phyloP scores from a whole-genome alignment of 2,329 filamentous ascomycete genomes.

The Sarocladium brachiariae region DNA sequence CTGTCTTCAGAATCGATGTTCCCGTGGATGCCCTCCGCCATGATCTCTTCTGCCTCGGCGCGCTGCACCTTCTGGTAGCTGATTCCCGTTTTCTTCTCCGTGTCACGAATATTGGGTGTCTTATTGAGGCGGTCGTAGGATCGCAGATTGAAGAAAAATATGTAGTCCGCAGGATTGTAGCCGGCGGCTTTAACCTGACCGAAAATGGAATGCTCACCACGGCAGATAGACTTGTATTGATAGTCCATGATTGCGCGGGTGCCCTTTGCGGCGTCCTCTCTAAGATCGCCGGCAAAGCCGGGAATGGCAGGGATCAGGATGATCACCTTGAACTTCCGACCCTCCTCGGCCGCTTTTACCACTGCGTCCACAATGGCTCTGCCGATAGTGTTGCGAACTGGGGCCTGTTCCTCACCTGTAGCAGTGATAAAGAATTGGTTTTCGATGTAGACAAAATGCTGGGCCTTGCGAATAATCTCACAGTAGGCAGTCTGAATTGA shows the following conservation, averaged over 20 bases:
- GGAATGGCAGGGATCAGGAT: slow-evolving; percentile 86
- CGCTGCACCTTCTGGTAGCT: slow-evolving; percentile 81
- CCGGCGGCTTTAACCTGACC: slow-evolving; percentile 66
- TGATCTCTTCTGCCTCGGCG: slow-evolving; percentile 82
- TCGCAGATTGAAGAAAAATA: slow-evolving; percentile 91
- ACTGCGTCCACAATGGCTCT: slow-evolving; percentile 86
- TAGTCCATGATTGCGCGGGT: slow-evolving; percentile 98
- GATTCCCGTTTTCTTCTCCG: slow-evolving; percentile 76
- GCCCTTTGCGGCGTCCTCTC: slow-evolving; percentile 74
- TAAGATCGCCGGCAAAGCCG: slow-evolving; percentile 86
- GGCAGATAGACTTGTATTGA: slow-evolving; percentile 92
- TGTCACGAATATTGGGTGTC: slow-evolving; percentile 63
- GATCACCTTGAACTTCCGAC: slow-evolving; percentile 84
- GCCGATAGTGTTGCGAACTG: slow-evolving; percentile 84
- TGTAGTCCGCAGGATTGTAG: slow-evolving; percentile 69
- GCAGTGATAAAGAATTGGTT: slow-evolving; percentile 99
- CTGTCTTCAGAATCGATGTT: slow-evolving; percentile 34
- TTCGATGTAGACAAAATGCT: slow-evolving; percentile 96
- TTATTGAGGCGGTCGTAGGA: slow-evolving; percentile 90
- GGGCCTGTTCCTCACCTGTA: slow-evolving; percentile 78
- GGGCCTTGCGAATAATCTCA: slow-evolving; percentile 76
- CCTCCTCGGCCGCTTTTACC: slow-evolving; percentile 71
- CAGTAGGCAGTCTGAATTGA: slow-evolving; percentile 83
- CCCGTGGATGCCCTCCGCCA: slow-evolving; percentile 66
- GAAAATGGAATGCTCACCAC: slow-evolving; percentile 87